Percentiles rank a stretch among this genome's conserved stretches.
phyloP scores from a whole-genome alignment of 768 basidiomycete genomes.

The Sutorius australiensis region DNA sequence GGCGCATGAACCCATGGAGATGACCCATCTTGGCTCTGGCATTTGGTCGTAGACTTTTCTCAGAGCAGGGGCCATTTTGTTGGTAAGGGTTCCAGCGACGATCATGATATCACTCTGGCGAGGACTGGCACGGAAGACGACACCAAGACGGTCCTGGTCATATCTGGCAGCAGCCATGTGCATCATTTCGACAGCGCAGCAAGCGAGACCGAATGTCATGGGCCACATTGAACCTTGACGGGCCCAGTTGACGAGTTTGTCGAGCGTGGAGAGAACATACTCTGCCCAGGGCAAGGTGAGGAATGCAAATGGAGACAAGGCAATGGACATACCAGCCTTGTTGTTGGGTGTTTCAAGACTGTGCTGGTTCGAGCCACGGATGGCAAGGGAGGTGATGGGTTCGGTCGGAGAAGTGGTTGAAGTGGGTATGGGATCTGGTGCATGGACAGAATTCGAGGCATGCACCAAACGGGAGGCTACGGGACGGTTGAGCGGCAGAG shows the following conservation, averaged over 20 bases:
- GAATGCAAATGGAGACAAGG: not conserved
- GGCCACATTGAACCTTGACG: conserved; percentile 99
- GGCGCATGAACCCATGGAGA: conserved; percentile 99
- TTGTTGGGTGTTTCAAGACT: conserved; percentile 88
- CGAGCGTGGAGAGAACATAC: conserved; percentile 93
- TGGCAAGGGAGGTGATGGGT: conserved; percentile 69
- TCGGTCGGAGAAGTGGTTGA: conserved; percentile 42
- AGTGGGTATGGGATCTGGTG: conserved; percentile 39
- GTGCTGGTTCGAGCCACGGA: conserved; percentile 76
- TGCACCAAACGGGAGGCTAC: conserved; percentile 56
- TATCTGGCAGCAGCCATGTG: conserved; percentile 99
- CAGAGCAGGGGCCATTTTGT: conserved; percentile 99
- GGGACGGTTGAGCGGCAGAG: conserved; percentile 10
- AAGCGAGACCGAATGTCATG: conserved; percentile 98
- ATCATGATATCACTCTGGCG: conserved; percentile 99
- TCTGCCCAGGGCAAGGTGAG: conserved; percentile 45
- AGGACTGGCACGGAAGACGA: conserved; percentile 98
- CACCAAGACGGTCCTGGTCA: conserved; percentile 95
- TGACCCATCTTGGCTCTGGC: conserved; percentile 99
- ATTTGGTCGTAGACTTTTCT: conserved; percentile 98
- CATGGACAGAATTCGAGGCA: conserved; percentile 43
- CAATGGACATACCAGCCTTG: conserved; percentile 63
- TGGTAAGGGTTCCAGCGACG: conserved; percentile 96
- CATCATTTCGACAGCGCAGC: conserved; percentile 99
- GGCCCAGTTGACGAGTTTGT: conserved; percentile 97